These are phyloP conservation scores for Penicillium samsonianum DNA, from an alignment of 495 filamentous ascomycete genomes.

Conservation along the genomic window DNA sequence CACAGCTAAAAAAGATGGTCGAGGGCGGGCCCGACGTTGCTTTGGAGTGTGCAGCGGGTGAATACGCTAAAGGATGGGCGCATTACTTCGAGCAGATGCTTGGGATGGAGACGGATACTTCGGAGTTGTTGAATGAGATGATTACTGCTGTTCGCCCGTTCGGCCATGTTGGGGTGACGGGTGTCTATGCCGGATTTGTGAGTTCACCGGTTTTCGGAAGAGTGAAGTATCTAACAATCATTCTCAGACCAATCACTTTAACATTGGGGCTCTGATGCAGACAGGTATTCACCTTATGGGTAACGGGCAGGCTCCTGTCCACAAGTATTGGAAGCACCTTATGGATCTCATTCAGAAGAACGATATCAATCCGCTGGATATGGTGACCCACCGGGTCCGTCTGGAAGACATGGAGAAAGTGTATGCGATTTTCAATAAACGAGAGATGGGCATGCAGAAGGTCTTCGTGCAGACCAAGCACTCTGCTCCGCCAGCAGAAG, in stretches of 20 bases:
- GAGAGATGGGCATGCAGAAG: conserved; percentile 67
- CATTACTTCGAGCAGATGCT: conserved; percentile 75
- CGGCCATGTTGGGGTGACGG: conserved; percentile 75
- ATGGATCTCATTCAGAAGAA: conserved; percentile 64
- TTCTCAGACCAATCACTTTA: conserved; percentile 74
- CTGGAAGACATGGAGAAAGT: conserved; percentile 71
- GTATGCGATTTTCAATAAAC: conserved; percentile 67
- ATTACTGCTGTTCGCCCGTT: conserved; percentile 74
- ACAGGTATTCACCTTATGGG: conserved; percentile 79
- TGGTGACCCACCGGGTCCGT: conserved; percentile 74
- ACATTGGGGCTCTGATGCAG: conserved; percentile 85
- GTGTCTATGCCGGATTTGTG: conserved; percentile 81
- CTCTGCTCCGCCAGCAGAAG: conserved; percentile 53
- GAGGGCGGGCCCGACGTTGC: conserved; percentile 72
- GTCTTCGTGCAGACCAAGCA: conserved; percentile 65
- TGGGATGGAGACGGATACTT: conserved; percentile 81
- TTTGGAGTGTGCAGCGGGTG: conserved; percentile 81
- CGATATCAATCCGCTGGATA: conserved; percentile 72
- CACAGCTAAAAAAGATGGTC: conserved; percentile 71
- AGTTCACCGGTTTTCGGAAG: conserved; percentile 30
- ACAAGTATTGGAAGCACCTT: conserved; percentile 78
- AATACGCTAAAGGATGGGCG: conserved; percentile 81
- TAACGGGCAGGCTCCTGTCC: conserved; percentile 83
- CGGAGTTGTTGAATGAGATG: conserved; percentile 88
- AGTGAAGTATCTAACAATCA: not conserved